These are phyloP conservation scores for Huntiella abstrusa DNA, from an alignment of 2,329 filamentous ascomycete species.

Conservation along the genomic window DNA sequence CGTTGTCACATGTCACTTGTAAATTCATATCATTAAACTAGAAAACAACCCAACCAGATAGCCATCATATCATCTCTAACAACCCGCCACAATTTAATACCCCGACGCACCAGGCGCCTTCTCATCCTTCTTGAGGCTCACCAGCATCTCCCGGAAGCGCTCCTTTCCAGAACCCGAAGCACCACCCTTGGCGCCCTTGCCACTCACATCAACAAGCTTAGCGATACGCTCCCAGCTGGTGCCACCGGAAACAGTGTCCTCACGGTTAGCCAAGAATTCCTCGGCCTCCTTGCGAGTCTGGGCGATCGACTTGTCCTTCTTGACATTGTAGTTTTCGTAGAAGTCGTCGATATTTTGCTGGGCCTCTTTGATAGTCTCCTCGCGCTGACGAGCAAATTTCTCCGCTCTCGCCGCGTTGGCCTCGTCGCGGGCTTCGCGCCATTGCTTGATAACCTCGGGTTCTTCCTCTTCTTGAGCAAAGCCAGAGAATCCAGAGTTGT, in stretches of 20 bases:
- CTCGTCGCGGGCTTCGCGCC: slow-evolving; percentile 77
- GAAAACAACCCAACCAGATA: slow-evolving; percentile 1
- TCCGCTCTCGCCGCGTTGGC: slow-evolving; percentile 69
- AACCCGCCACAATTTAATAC: slow-evolving; percentile 24
- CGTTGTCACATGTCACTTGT: neutral
- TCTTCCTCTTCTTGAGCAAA: slow-evolving; percentile 51
- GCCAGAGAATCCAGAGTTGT: slow-evolving; percentile 42
- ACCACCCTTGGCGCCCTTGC: slow-evolving; percentile 75
- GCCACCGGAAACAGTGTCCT: slow-evolving; percentile 84
- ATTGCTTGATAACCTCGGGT: slow-evolving; percentile 73
- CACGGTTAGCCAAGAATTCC: slow-evolving; percentile 70
- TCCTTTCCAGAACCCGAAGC: slow-evolving; percentile 85
- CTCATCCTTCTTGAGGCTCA: slow-evolving; percentile 82
- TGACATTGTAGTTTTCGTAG: slow-evolving; percentile 98
- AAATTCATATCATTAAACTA: slow-evolving; percentile 4
- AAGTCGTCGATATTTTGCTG: slow-evolving; percentile 95
- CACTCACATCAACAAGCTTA: slow-evolving; percentile 91
- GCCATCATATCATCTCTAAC: neutral
- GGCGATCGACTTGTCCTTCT: slow-evolving; percentile 82
- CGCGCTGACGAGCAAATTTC: slow-evolving; percentile 64
- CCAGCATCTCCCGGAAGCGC: slow-evolving; percentile 77
- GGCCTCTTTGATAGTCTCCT: slow-evolving; percentile 71
- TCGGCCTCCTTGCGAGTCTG: slow-evolving; percentile 86
- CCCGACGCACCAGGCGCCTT: slow-evolving; percentile 54
- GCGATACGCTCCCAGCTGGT: slow-evolving; percentile 98